phyloP scores from a whole-genome alignment of 2,329 filamentous ascomycete genomes.

The Penicillium concentricum region DNA sequence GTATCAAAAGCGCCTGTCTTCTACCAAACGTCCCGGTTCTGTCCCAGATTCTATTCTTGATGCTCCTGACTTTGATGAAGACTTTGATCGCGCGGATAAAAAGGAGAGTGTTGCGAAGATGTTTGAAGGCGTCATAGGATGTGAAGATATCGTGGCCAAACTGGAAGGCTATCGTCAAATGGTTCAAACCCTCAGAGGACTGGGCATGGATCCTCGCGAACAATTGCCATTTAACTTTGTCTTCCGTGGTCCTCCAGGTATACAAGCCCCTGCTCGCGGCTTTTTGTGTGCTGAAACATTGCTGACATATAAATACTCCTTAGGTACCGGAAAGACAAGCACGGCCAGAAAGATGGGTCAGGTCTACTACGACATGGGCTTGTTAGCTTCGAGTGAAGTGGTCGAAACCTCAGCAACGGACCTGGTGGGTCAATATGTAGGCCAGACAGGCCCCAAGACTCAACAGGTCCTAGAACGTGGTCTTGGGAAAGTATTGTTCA shows the following conservation, averaged over 20 bases:
- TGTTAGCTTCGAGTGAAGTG: slow-evolving; percentile 61
- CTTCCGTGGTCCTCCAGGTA: slow-evolving; percentile 65
- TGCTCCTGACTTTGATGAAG: slow-evolving; percentile 56
- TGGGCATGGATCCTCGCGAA: slow-evolving; percentile 56
- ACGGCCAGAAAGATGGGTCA: slow-evolving; percentile 73
- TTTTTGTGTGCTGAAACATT: not conserved
- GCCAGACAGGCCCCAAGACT: slow-evolving; percentile 69
- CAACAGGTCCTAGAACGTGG: slow-evolving; percentile 59
- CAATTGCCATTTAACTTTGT: slow-evolving; percentile 67
- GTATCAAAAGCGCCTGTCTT: slow-evolving; percentile 48
- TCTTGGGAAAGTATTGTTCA: slow-evolving; percentile 65
- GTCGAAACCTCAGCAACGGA: slow-evolving; percentile 67
- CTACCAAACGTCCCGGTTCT: slow-evolving; percentile 13
- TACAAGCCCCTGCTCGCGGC: slow-evolving; percentile 1
- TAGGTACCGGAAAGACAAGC: slow-evolving; percentile 69
- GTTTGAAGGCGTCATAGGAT: slow-evolving; percentile 61
- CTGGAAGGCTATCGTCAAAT: slow-evolving; percentile 57
- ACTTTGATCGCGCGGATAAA: slow-evolving; percentile 55
- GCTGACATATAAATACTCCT: not conserved
- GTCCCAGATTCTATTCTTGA: slow-evolving; percentile 9
- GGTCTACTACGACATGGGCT: slow-evolving; percentile 72
- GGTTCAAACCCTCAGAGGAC: slow-evolving; percentile 51
- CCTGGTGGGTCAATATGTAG: slow-evolving; percentile 66
- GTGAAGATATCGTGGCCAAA: slow-evolving; percentile 54
- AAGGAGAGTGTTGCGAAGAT: slow-evolving; percentile 52